Evolutionary conservation across 2,329 filamentous ascomycete genomes (phyloP).

Genomic region (Penicillium sp.): DNA sequence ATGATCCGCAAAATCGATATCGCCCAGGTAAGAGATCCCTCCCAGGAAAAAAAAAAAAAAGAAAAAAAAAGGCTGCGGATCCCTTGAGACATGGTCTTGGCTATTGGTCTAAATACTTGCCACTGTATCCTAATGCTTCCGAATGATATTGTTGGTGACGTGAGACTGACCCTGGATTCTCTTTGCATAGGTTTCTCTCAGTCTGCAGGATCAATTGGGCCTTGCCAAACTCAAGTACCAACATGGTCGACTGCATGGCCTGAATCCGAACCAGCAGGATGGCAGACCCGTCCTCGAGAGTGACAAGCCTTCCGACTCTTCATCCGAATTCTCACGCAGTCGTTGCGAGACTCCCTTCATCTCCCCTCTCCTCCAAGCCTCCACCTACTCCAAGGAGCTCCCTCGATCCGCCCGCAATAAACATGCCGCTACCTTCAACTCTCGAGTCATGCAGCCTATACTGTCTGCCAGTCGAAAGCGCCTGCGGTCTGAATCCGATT

Average conservation of each 20-base stretch:
- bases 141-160: not conserved
- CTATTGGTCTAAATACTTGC: not conserved
- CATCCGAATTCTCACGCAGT: conserved; percentile 72
- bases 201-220: conserved; percentile 87
- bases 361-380: conserved; percentile 79
- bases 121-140: not conserved
- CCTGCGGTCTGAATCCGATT: conserved; percentile 62
- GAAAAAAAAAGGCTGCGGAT: not conserved
- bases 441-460: conserved; percentile 44
- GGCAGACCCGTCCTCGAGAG: conserved; percentile 64
- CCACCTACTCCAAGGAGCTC: conserved; percentile 80
- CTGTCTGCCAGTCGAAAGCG: conserved; percentile 61
- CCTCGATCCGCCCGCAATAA: conserved; percentile 52
- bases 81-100: not conserved
- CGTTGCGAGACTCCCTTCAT: conserved; percentile 55
- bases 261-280: conserved; percentile 71
- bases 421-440: conserved; percentile 45
- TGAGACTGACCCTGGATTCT: conserved; percentile 1
- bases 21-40: conserved; percentile 35
- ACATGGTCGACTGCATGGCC: conserved; percentile 86
- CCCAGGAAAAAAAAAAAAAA: no score
- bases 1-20: conserved; percentile 43
- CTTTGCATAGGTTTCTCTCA: conserved; percentile 73
- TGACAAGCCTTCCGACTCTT: conserved; percentile 81
- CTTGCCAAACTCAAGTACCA: conserved; percentile 97